Conservation (phyloP, 2,329 filamentous ascomycete genomes). For the Rutstroemia sp. region DNA sequence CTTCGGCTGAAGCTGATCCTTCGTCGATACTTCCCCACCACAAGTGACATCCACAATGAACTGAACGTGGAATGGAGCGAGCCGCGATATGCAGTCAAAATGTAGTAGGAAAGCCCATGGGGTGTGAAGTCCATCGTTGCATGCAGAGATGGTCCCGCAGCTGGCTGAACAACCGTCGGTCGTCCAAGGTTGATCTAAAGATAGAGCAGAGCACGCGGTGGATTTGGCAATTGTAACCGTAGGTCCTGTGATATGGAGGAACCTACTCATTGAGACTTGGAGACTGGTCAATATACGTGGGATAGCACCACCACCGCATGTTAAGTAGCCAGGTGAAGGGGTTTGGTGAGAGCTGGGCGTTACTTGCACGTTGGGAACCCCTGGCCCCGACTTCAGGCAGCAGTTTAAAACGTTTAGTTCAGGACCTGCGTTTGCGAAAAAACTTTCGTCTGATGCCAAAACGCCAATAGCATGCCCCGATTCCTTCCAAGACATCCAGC, state of each 20-base stretch:
- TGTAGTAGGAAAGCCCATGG: not conserved
- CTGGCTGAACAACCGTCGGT: constrained; percentile 8
- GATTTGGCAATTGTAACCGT: constrained; percentile 4
- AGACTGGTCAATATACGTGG: constrained; percentile 5
- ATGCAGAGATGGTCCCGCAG: not conserved
- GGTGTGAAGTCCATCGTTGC: not conserved
- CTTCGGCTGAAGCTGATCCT: constrained; percentile 4
- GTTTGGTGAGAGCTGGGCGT: constrained; percentile 6
- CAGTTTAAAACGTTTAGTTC: constrained; percentile 7
- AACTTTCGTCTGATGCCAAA: not conserved
- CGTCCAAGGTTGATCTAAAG: constrained; percentile 6
- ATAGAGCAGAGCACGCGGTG: constrained; percentile 2
- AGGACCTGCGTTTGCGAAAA: not conserved
- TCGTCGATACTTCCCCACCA: not conserved
- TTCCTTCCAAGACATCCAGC: not conserved
- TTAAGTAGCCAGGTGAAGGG: not conserved
- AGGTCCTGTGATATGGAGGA: not conserved
- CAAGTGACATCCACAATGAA: not conserved
- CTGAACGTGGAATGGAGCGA: not conserved
- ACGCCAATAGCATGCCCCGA: not conserved
- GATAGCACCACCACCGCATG: not conserved
- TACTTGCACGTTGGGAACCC: constrained; percentile 2
- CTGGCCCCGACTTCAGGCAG: constrained; percentile 9
- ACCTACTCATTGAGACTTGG: not conserved
- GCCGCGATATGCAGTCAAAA: not conserved